Evolutionary conservation across 1,284 basidiomycete species (phyloP).

Genomic region (Sanguinoderma infundibulare): DNA sequence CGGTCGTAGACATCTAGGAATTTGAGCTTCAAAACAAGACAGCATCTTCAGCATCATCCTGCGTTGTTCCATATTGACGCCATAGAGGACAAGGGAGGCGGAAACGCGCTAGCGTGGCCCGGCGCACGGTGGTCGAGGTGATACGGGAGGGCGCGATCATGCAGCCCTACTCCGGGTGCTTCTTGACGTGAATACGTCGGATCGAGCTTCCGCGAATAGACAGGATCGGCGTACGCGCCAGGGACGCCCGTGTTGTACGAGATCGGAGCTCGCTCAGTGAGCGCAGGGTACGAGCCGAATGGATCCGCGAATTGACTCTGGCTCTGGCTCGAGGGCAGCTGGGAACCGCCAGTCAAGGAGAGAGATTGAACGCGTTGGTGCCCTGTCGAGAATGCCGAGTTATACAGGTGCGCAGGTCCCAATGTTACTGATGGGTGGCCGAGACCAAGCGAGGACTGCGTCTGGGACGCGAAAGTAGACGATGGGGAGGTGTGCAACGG

Average conservation of each 20-base stretch:
- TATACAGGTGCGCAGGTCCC: conserved; percentile 9
- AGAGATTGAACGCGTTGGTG: conserved; percentile 31
- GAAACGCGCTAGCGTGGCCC: conserved; percentile 5
- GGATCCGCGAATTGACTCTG: conserved; percentile 11
- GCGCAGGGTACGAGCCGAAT: conserved; percentile 21
- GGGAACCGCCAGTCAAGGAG: conserved; percentile 18
- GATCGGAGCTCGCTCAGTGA: conserved; percentile 16
- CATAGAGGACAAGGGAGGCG: conserved; percentile 20
- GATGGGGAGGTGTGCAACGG: conserved; percentile 2
- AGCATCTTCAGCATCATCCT: conserved; percentile 10
- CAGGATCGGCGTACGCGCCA: conserved; percentile 26
- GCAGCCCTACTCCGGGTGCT: conserved; percentile 14
- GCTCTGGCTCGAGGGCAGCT: conserved; percentile 16
- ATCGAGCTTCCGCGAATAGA: conserved; percentile 21
- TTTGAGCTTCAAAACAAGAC: background rate
- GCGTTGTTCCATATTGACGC: conserved; percentile 29
- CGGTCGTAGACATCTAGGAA: conserved; percentile 3
- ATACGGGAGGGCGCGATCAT: conserved; percentile 17
- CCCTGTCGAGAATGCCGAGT: conserved; percentile 9
- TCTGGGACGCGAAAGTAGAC: conserved; percentile 16
- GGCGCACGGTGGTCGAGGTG: conserved; percentile 20
- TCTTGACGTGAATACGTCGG: conserved; percentile 18
- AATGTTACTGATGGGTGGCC: conserved; percentile 7
- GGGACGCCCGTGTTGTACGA: conserved; percentile 25
- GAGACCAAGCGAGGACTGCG: conserved; percentile 15